These are phyloP conservation scores for Pyrenula aspistea DNA, from an alignment of 495 filamentous ascomycete species.

Conservation along the genomic window DNA sequence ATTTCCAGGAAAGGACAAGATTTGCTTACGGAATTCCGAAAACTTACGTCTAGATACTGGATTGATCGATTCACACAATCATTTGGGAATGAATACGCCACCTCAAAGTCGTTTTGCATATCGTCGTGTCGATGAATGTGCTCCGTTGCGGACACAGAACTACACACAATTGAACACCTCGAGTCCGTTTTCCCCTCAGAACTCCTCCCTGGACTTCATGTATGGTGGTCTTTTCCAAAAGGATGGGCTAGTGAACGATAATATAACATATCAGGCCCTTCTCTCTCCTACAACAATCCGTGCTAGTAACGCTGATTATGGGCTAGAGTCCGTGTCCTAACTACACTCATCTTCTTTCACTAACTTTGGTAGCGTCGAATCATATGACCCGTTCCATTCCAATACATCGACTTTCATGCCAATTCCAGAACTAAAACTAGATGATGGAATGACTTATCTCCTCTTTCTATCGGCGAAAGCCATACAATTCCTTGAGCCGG, in stretches of 20 bases:
- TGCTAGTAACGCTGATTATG: background rate
- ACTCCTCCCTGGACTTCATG: background rate
- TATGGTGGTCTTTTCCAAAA: background rate
- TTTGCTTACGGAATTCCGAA: background rate
- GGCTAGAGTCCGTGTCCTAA: background rate
- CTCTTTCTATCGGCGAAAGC: background rate
- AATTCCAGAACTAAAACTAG: background rate
- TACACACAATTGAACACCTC: background rate
- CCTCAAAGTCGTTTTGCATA: slow-evolving; percentile 3
- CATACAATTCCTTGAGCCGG: background rate
- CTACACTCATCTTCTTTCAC: background rate
- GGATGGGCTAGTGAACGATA: background rate
- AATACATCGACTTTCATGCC: background rate
- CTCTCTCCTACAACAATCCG: background rate
- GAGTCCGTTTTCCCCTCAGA: background rate
- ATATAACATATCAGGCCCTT: background rate
- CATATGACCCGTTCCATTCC: background rate
- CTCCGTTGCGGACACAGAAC: background rate
- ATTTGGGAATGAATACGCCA: slow-evolving; percentile 10
- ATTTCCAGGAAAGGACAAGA: background rate
- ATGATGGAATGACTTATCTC: background rate
- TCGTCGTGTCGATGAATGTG: background rate
- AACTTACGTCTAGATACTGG: slow-evolving; percentile 6
- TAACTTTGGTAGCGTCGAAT: background rate
- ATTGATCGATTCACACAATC: slow-evolving; percentile 4